Evolutionary conservation across 2,329 filamentous ascomycete species (phyloP), one percentile per base, ranked within the genome.

Genomic region (Colletotrichum sp.): DNA sequence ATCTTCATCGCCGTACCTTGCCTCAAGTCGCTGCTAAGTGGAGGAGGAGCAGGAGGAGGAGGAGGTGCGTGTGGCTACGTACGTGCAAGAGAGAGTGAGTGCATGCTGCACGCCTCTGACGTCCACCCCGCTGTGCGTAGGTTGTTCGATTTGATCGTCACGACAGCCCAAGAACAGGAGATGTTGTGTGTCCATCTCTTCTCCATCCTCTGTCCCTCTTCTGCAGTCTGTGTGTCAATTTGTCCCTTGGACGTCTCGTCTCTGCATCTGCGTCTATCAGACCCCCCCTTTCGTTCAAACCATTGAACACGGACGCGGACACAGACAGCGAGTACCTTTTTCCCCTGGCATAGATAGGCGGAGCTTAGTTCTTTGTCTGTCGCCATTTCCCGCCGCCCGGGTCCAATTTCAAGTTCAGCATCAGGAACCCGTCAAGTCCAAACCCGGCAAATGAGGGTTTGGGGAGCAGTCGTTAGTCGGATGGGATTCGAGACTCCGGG

Each of bases 361-460:
- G 63, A 52, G 36, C 18, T 21, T 32, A 30, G n/a, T 60, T 67
- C 61, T 60, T 48, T 60, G 68, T 71, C 43, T 66, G 26, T 72
- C 36, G 68, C 71, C 59, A 64, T 71, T 57, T 64, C n/a, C 67
- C 24, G 32, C 12, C 32, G 43, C 28, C 66, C 67, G 71, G 66
- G 39, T 64, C 66, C 66, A 73, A 73, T 70, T 73, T 73, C 57
- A 64, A 18, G 24, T 66, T 32, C 39, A 68, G 52, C 36, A 34
- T 57, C 55, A 65, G 43, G 66, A 74, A 55, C 57, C 66, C 39
- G 43, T 74, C 57, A 57, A n/a, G 63, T 57, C 26, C 34, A 32
- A 61, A 71, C 68, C 70, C 43, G 74, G 70, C 57, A 76, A 60
- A 69, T 65, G 70, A 67, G 55, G 24, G 28, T 55, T 67, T 28